These are phyloP conservation scores for Aristolochia fimbriata DNA, from an alignment of 164 flowering plant species.

Conservation along the genomic window DNA sequence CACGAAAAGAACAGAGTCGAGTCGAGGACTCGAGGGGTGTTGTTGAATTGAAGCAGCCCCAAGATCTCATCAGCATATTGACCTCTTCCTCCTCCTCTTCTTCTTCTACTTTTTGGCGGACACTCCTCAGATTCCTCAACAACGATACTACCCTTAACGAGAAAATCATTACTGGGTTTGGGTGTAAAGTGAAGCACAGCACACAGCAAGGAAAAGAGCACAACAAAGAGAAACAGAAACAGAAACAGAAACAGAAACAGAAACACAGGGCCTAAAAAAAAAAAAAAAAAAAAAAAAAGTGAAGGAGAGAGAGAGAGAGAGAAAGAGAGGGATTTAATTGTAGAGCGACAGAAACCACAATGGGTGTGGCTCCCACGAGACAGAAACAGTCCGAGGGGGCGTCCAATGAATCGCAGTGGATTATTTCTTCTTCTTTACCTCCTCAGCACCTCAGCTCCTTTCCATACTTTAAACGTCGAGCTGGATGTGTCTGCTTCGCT, in stretches of 20 bases:
- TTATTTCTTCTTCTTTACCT: conserved; percentile 20
- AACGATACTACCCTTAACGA: conserved; percentile 40
- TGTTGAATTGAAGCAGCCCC: conserved; percentile 23
- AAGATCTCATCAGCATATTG: conserved; percentile 17
- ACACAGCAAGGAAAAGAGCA: not conserved
- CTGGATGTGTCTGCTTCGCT: conserved; percentile 42
- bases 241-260: conserved; percentile 5
- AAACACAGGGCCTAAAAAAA: not conserved
- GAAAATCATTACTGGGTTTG: conserved; percentile 32
- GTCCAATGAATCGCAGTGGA: conserved; percentile 25
- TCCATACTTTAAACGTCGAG: conserved; percentile 5
- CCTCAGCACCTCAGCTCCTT: not conserved
- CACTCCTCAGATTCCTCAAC: conserved; percentile 38
- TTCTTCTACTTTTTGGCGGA: conserved; percentile 20
- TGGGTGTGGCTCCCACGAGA: conserved; percentile 10
- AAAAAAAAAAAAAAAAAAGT: not conserved
- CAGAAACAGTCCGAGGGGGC: conserved; percentile 10
- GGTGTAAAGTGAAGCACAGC: conserved; percentile 7
- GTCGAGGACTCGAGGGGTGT: not conserved
- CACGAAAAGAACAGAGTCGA: conserved; percentile 3
- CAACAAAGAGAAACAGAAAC: conserved; percentile 3
- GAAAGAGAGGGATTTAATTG: too few relatives aligned
- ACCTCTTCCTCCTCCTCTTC: conserved; percentile 10
- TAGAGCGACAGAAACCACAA: conserved; percentile 5
- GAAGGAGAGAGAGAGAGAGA: not conserved